phyloP scores from a whole-genome alignment of 148 eudicot genomes.

The Fagopyrum tataricum region DNA sequence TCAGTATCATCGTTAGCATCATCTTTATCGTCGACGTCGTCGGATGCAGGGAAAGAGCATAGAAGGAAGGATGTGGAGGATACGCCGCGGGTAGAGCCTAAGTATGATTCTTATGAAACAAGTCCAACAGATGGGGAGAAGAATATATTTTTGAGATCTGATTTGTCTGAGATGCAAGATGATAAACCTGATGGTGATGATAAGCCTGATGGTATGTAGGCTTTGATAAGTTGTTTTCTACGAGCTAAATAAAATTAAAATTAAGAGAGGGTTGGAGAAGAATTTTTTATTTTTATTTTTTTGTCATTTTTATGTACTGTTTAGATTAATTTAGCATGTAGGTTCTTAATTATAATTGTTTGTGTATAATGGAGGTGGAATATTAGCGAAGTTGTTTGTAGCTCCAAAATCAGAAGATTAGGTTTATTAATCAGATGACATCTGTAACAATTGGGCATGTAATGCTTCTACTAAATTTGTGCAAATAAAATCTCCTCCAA shows the following conservation, averaged over 20 bases:
- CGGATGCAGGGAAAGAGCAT: slow-evolving; percentile 7
- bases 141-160: slow-evolving; percentile 25
- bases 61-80: slow-evolving; percentile 19
- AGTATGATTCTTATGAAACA: slow-evolving; percentile 40
- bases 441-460: no score
- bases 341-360: no score
- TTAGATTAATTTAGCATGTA: neutral
- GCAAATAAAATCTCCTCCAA: no score
- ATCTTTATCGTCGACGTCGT: no score
- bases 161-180: neutral
- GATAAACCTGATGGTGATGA: neutral
- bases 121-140: slow-evolving; percentile 46
- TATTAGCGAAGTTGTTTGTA: no score
- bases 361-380: no score
- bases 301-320: neutral
- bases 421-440: no score
- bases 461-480: no score
- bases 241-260: neutral
- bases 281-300: neutral
- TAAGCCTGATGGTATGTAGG: neutral
- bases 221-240: neutral
- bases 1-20: neutral
- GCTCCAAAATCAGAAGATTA: no score
- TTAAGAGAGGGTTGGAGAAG: neutral
- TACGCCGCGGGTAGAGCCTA: slow-evolving; percentile 39